Evolutionary conservation across 805 yeast genomes (phyloP).

Genomic region (Ogataea siamensis): DNA sequence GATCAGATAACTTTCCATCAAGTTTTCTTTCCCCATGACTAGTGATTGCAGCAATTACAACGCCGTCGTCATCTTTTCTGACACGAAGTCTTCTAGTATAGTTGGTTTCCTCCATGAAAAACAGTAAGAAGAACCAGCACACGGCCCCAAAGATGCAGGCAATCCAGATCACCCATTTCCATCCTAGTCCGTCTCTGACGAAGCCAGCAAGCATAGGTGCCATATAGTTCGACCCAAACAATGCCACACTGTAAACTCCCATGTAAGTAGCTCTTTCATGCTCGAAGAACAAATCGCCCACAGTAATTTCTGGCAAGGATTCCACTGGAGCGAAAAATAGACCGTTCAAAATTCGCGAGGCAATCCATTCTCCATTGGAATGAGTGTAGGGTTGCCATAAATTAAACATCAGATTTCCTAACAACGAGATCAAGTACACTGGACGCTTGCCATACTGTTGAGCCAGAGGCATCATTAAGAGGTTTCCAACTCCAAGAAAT

Average conservation of each 20-base stretch:
- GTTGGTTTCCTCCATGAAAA: slow-evolving; percentile 56
- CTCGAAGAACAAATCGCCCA: slow-evolving; percentile 49
- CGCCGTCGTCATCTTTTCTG: slow-evolving; percentile 1
- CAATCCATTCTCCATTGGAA: slow-evolving; percentile 34
- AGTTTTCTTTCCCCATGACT: slow-evolving; percentile 7
- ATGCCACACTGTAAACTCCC: slow-evolving; percentile 51
- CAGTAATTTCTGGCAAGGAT: slow-evolving; percentile 47
- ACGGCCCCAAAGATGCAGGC: slow-evolving; percentile 46
- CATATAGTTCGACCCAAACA: slow-evolving; percentile 51
- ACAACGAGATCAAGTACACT: slow-evolving; percentile 33
- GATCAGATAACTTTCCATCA: slow-evolving; percentile 3
- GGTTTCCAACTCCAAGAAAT: slow-evolving; percentile 40
- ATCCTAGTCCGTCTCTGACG: slow-evolving; percentile 47
- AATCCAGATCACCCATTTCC: slow-evolving; percentile 53
- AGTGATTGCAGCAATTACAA: slow-evolving; percentile 6
- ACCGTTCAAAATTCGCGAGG: slow-evolving; percentile 32
- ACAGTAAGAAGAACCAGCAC: slow-evolving; percentile 38
- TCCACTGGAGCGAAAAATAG: slow-evolving; percentile 40
- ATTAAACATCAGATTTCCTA: slow-evolving; percentile 31
- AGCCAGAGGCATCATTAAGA: slow-evolving; percentile 39
- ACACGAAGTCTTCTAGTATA: slow-evolving; percentile 33
- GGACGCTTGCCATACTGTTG: slow-evolving; percentile 40
- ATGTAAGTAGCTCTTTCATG: slow-evolving; percentile 49
- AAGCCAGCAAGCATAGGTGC: slow-evolving; percentile 63
- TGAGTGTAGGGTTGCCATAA: slow-evolving; percentile 36